Base-by-base conservation (phyloP, 2,329 filamentous ascomycete species). In the Coniella lustricola region DNA sequence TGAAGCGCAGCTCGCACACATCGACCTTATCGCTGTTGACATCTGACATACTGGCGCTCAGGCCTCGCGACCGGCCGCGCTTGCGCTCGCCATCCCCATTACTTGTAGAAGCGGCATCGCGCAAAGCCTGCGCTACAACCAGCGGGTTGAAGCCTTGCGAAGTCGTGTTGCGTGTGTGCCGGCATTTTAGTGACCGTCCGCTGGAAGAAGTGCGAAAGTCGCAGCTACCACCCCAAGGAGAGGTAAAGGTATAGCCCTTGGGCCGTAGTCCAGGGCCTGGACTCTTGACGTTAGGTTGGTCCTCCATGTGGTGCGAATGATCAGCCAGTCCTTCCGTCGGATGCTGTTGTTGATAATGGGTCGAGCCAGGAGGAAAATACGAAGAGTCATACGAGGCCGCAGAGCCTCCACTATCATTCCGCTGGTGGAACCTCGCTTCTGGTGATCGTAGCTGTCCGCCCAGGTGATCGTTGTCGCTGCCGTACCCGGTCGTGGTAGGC, bases 1-100 rank as follows among this genome's bases (percentile, higher is more conserved):
- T 95, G 73, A 95, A 96, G 16, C 90, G 82, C 51, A 97, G 71
- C 65, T 96, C 91, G 64, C 88, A 94, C 21, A 95, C 79, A 1
- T 71, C 52, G 16, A 75, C 48, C 3, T 39, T 37, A n/a, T 41
- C 46, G 7, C 48, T 38, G 18, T 17, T 40, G 21, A 2, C 42
- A 37, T 70, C 5, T 61, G 33, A 32, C 4, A 45, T 13, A 10
- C 44, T 46, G 13, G 44, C 44, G 17, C 35, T 39, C 44, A 46
- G 10, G 16, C 44, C 44, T 13, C 44, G 36, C 36, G 25, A 25
- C 17, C 44, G n/a, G 36, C 44, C 36, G 10, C 44, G 35, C 22
- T 17, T 31, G 16, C 58, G 12, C 58, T 73, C 59, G 51, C 71
- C 48, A 59, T 57, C 39, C 55, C 60, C 10, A 29, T 5, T 4